A percentile compares a stretch with the other conserved stretches of the same genome.
Evolutionary conservation across 352 stramenopile species (phyloP).

Genomic region (Globisporangium nodosum): DNA sequence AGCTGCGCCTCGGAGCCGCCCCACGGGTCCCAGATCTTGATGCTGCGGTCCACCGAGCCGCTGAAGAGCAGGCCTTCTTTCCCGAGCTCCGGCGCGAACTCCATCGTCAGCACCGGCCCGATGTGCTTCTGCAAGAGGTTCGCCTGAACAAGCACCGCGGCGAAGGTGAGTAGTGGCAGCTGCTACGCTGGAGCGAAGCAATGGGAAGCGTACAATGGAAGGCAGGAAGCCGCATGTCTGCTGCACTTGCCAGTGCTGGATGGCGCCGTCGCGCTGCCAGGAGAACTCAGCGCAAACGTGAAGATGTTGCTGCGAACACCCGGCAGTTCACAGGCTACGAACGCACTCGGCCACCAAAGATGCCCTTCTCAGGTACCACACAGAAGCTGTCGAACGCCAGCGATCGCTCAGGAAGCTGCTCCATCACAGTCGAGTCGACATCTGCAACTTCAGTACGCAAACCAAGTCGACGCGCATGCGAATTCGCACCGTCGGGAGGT

Average conservation of each 20-base stretch:
- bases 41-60: constrained; percentile 55
- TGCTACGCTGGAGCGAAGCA: neutral
- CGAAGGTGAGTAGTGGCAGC: neutral
- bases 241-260: constrained; percentile 55
- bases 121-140: constrained; percentile 42
- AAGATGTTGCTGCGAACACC: neutral
- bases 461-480: neutral
- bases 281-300: neutral
- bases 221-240: constrained; percentile 37
- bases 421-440: neutral
- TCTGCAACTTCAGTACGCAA: neutral
- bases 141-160: constrained; percentile 15
- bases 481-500: constrained; percentile 17
- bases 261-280: constrained; percentile 49
- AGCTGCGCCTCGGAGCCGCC: constrained; percentile 30
- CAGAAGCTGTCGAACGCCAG: constrained; percentile 42
- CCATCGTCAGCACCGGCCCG: constrained; percentile 45
- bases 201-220: constrained; percentile 25
- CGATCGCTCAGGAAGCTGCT: constrained; percentile 26
- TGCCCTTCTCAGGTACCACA: constrained; percentile 29
- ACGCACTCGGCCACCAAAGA: constrained; percentile 59
- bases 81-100: constrained; percentile 32
- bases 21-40: constrained; percentile 75
- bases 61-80: constrained; percentile 57
- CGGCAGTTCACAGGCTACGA: neutral